Conservation (phyloP, 2,329 filamentous ascomycete species). For the Nemania serpens region DNA sequence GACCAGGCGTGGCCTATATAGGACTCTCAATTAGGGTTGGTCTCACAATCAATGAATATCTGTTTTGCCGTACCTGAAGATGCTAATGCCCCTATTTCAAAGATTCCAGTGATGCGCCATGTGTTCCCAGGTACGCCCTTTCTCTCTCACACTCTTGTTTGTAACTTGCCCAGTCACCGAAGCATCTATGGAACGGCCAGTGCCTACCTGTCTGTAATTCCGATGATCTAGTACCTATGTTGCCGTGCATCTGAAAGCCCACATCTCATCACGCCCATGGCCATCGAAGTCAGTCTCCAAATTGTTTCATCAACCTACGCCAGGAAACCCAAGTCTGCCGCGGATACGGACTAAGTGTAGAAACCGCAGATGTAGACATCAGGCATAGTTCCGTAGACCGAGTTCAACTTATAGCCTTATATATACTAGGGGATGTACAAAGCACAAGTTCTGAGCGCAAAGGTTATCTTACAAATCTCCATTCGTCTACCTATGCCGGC, state of each 20-base stretch:
- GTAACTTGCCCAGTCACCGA: not conserved
- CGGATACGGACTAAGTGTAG: not conserved
- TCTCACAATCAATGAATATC: conserved; percentile 41
- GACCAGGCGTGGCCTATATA: not conserved
- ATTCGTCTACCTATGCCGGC: not conserved
- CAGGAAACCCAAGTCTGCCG: not conserved
- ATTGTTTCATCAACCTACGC: not conserved
- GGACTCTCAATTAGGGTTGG: conserved; percentile 41
- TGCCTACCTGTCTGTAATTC: not conserved
- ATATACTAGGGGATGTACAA: not conserved
- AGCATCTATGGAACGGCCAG: not conserved
- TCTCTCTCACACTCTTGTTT: not conserved
- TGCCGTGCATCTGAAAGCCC: no score
- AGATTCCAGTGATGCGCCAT: conserved; percentile 29
- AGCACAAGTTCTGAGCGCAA: not conserved
- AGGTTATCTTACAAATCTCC: not conserved
- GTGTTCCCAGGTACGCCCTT: conserved; percentile 31
- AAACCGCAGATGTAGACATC: not conserved
- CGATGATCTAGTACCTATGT: not conserved
- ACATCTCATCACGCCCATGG: no score
- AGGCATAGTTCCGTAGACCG: no score
- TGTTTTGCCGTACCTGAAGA: conserved; percentile 31
- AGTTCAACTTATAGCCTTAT: no score
- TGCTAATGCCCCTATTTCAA: conserved; percentile 38
- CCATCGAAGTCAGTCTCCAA: not conserved